These are phyloP conservation scores for Talaromyces albobiverticillius DNA, from an alignment of 2,329 filamentous ascomycete species.

Conservation along the genomic window DNA sequence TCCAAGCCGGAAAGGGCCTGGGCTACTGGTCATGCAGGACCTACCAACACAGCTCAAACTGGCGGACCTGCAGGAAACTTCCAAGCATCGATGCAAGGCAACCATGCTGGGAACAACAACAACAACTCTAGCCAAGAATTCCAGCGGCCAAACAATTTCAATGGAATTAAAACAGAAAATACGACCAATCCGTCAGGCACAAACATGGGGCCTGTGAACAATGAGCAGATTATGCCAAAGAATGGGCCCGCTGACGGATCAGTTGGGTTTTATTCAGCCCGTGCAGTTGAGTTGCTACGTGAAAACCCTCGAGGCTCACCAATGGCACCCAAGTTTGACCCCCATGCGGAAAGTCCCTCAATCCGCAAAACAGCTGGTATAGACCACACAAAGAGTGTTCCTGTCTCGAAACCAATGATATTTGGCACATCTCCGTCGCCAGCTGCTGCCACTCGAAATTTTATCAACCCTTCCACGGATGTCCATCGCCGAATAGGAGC, in stretches of 20 bases:
- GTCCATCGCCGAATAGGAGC: conserved; percentile 35
- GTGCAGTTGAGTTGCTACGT: conserved; percentile 58
- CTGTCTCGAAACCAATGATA: conserved; percentile 56
- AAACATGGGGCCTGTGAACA: conserved; percentile 16
- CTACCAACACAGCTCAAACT: background rate
- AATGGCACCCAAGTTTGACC: conserved; percentile 63
- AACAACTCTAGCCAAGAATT: conserved; percentile 14
- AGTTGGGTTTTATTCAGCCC: conserved; percentile 68
- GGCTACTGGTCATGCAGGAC: too few relatives aligned
- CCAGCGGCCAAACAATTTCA: conserved; percentile 6
- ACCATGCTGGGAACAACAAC: conserved; percentile 4
- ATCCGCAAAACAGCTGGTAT: conserved; percentile 86
- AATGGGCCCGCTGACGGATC: conserved; percentile 34
- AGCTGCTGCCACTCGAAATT: conserved; percentile 31
- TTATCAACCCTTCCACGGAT: conserved; percentile 35
- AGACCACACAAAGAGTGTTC: conserved; percentile 74
- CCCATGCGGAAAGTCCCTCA: conserved; percentile 73
- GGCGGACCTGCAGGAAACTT: conserved; percentile 1
- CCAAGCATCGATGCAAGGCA: conserved; percentile 4
- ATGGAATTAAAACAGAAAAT: conserved; percentile 8
- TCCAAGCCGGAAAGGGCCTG: conserved; percentile 37
- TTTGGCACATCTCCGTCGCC: conserved; percentile 23
- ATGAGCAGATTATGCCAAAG: background rate
- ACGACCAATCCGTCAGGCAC: conserved; percentile 23
- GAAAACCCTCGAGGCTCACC: conserved; percentile 48